Evolutionary conservation across 805 yeast species (phyloP), one percentile per base, ranked within the genome.

Genomic region (Saccharomyces kudriavzevii): DNA sequence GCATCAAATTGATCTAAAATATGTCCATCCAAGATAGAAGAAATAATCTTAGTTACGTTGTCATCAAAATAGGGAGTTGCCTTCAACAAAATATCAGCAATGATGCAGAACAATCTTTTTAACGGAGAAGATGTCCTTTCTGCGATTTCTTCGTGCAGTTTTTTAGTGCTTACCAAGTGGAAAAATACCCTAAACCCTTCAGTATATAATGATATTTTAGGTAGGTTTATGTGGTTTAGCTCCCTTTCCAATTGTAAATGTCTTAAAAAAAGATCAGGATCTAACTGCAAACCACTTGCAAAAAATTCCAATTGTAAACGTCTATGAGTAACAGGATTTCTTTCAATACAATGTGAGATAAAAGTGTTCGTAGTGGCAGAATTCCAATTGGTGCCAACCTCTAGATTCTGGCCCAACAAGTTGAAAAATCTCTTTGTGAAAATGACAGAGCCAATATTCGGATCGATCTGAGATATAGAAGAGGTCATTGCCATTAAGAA

Each of bases 111-210:
- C 8, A 63, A 51, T 8, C 56, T 53, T 55, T 67, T 67, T 49
- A 73, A 58, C 22, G 66, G 58, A 5, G 64, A 66, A 2, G 69
- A 58, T 1, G 54, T 50, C 5, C 50, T 45, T 22, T 24, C 31
- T 5, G 56, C 54, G 24, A 67, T 57, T 22, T 52, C 55, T 25
- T 58, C 47, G 25, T 68, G 54, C 29, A 64, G 45, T 30, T 48
- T 52, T 6, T 62, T 58, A 24, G 61, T 61, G 3, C 58, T 51
- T 14, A 53, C 51, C 26, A 62, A 56, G 17, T 63, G 53, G 22
- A 69, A 62, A 48, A 65, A 66, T 1, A 65, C 55, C 54, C 62
- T 66, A 47, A 72, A 60, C 4, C 73, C 71, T 25, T 74, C 72
- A 2, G 68, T 64, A 5, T 69, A 64, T 25, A 71, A 58, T 28